Base-by-base conservation (phyloP, 768 basidiomycete genomes). In the Suillus variegatus region DNA sequence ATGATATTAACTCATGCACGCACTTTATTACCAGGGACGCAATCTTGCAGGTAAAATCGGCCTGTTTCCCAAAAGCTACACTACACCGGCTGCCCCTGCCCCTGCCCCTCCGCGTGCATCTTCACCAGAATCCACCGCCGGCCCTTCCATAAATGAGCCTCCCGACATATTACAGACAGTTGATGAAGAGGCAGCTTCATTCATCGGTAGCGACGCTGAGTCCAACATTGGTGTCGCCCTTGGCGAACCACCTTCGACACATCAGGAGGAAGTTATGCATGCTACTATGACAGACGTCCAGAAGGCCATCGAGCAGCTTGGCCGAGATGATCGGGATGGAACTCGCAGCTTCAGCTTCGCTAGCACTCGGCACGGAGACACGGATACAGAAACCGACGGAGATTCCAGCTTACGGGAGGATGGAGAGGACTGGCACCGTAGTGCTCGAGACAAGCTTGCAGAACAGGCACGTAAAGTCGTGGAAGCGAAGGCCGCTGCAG, bases 241-340 rank as follows among this genome's bases (percentile, higher is more conserved):
- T 38, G 76, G 67, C 57, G 75, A 63, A 51, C 73, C 65, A 47
- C 72, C 64, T 61, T 57, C 51, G 54, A 66, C 44, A 36, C 67
- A 47, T 64, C 70, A 84, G 54, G 84, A 79, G 16, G 86, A 86
- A 66, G 85, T 91, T 64, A 94, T 97, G 92, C 86, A 86, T 46
- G 92, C 90, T 2, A 97, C 94, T 2, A 84, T 96, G 83, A 94
- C 91, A 3, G 94, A 96, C 64, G 92, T 97, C 7, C 92, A 97
- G 75, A 81, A 92, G 68, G 94, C 94, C 22, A 95, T 96, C 70
- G 92, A 95, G 66, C 92, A 95, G 70, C 88, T 95, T 32, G 91
- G 89, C 9, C 80, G 82, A 54, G 79, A 79, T 38, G 84, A 85
- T 70, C 79, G 80, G 18, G 87, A 90, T 64, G 88, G 85, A 8